Conservation (phyloP, 371 early-diverging fungal species). For the Entomophthora muscae region DNA sequence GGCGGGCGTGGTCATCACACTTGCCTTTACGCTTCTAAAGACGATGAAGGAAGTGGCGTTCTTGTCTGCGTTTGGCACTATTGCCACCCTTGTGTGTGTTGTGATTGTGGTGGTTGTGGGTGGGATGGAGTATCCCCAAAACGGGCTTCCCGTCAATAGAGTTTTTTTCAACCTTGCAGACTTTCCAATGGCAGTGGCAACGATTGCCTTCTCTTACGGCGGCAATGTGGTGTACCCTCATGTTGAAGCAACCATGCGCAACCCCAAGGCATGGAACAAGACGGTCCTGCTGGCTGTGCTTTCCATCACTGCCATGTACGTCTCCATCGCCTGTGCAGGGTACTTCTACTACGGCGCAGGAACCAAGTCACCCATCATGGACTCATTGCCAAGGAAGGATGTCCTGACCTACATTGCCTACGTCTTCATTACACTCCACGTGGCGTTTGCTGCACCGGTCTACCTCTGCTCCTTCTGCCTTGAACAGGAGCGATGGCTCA, state of each 20-base stretch:
- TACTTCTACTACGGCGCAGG: conserved; percentile 61
- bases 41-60: conserved; percentile 11
- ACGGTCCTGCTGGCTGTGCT: conserved; percentile 42
- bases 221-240: conserved; percentile 73
- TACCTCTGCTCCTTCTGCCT: conserved; percentile 60
- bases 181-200: conserved; percentile 18
- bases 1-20: conserved; percentile 18
- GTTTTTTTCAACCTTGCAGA: not conserved
- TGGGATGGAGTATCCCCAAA: not conserved
- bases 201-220: conserved; percentile 62
- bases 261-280: conserved; percentile 52
- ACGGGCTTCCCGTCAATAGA: not conserved
- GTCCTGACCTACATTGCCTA: conserved; percentile 40
- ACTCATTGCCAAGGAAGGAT: conserved; percentile 40
- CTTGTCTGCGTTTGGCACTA: conserved; percentile 20
- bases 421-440: conserved; percentile 62
- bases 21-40: conserved; percentile 32
- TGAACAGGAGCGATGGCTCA: conserved; percentile 41
- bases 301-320: conserved; percentile 55
- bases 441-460: conserved; percentile 65
- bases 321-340: conserved; percentile 52
- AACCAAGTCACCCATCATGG: conserved; percentile 51
- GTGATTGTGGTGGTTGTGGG: conserved; percentile 12
- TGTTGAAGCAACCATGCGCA: conserved; percentile 69
- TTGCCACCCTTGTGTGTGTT: conserved; percentile 28